Conservation (phyloP, 768 basidiomycete genomes). For the Exidia glandulosa region DNA sequence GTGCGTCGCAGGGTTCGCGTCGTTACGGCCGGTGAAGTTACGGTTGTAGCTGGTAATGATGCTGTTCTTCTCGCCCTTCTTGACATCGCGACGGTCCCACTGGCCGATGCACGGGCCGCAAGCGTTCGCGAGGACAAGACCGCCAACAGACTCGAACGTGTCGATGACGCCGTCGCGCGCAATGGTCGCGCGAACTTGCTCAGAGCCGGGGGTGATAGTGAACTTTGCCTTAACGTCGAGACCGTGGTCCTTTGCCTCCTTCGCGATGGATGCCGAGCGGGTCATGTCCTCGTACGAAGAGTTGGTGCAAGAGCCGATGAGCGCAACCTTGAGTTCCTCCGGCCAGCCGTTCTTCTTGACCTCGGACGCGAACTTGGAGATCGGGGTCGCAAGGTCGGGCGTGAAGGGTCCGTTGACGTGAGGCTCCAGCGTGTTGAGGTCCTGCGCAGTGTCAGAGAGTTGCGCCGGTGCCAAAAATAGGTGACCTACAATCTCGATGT, state of each 20-base stretch:
- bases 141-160: constrained; percentile 79
- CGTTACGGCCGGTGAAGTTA: constrained; percentile 99
- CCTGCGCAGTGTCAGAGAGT: constrained; percentile 31
- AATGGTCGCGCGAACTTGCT: constrained; percentile 97
- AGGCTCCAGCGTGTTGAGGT: constrained; percentile 94
- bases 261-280: constrained; percentile 88
- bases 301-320: constrained; percentile 99
- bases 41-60: constrained; percentile 99
- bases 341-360: constrained; percentile 97
- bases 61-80: constrained; percentile 94
- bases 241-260: constrained; percentile 80
- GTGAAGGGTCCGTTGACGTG: constrained; percentile 99
- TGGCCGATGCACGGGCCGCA: constrained; percentile 99
- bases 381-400: constrained; percentile 97
- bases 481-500: constrained; percentile 73
- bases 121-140: constrained; percentile 91
- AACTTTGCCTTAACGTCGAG: constrained; percentile 85
- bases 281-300: constrained; percentile 99
- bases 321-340: constrained; percentile 88
- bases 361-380: constrained; percentile 87
- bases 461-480: not conserved
- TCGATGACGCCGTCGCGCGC: constrained; percentile 90
- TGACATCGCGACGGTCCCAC: constrained; percentile 94
- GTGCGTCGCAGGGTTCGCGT: constrained; percentile 98
- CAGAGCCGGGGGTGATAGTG: constrained; percentile 96